phyloP scores from a whole-genome alignment of 139 green algal species.

The Chlamydomonas sphaeroides region DNA sequence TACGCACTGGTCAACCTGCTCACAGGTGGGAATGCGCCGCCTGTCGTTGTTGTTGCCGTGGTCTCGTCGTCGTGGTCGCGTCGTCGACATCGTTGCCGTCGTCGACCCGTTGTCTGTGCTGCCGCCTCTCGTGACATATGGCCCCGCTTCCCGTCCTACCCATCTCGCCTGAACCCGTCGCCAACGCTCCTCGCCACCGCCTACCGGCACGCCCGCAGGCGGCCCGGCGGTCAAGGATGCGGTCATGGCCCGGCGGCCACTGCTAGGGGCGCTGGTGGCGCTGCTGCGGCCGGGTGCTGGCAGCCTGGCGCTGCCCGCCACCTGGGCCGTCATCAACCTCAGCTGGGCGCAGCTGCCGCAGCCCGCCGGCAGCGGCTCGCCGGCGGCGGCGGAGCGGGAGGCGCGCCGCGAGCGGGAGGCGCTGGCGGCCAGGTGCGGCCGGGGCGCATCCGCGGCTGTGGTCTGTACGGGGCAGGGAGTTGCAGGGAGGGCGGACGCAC shows the following conservation, averaged over 20 bases:
- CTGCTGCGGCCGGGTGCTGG: not conserved
- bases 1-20: slow-evolving; percentile 57
- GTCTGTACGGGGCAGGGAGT: not conserved
- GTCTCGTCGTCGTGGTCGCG: too few relatives aligned
- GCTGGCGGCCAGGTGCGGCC: not conserved
- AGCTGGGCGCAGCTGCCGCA: slow-evolving; percentile 15
- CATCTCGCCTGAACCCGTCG: too few relatives aligned
- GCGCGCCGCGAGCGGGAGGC: not conserved
- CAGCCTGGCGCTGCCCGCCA: slow-evolving; percentile 44
- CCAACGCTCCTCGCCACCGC: too few relatives aligned
- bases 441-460: too few relatives aligned
- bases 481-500: too few relatives aligned
- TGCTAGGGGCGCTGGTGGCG: slow-evolving; percentile 34
- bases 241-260: slow-evolving; percentile 39
- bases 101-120: too few relatives aligned
- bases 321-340: slow-evolving; percentile 68
- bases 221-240: slow-evolving; percentile 42
- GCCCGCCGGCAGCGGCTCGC: not conserved
- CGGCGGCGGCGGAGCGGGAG: not conserved
- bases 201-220: too few relatives aligned
- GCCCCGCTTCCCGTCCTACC: too few relatives aligned
- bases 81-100: too few relatives aligned
- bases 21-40: too few relatives aligned
- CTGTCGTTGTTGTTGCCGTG: too few relatives aligned
- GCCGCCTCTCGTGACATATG: too few relatives aligned